Percentiles rank a stretch among this genome's conserved stretches.
phyloP scores from a whole-genome alignment of 2,329 filamentous ascomycete species.

The Fonsecaea monophora region DNA sequence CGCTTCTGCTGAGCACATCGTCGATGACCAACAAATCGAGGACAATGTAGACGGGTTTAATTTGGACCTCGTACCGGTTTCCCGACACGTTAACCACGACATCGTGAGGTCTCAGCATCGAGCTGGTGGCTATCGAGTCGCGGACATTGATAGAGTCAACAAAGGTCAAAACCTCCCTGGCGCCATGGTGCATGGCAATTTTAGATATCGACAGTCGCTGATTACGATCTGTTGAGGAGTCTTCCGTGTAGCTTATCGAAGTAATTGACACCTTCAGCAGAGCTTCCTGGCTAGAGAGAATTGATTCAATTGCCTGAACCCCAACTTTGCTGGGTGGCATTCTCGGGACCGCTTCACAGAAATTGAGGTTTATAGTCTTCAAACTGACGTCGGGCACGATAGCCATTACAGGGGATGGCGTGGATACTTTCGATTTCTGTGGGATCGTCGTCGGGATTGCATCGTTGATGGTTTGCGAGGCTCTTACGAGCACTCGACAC shows the following conservation, averaged over 20 bases:
- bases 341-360: constrained; percentile 32
- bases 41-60: constrained; percentile 75
- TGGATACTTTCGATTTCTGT: constrained; percentile 6
- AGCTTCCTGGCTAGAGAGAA: constrained; percentile 22
- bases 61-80: constrained; percentile 66
- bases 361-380: constrained; percentile 24
- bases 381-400: constrained; percentile 19
- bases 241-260: constrained; percentile 15
- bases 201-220: constrained; percentile 44
- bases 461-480: constrained; percentile 24
- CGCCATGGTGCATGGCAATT: constrained; percentile 56
- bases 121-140: constrained; percentile 40
- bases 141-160: constrained; percentile 56
- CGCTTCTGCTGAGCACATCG: constrained; percentile 86
- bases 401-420: background rate
- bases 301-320: constrained; percentile 28
- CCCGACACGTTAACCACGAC: constrained; percentile 29
- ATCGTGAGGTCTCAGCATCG: constrained; percentile 40
- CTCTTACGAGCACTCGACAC: constrained; percentile 30
- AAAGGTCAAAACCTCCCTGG: constrained; percentile 61
- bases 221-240: constrained; percentile 1
- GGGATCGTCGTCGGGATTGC: constrained; percentile 16
- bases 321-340: constrained; percentile 28
- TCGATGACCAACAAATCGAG: constrained; percentile 82
- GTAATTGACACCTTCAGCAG: constrained; percentile 30